Base-by-base conservation (phyloP, 306 rosid species). In the Neltuma alba region DNA sequence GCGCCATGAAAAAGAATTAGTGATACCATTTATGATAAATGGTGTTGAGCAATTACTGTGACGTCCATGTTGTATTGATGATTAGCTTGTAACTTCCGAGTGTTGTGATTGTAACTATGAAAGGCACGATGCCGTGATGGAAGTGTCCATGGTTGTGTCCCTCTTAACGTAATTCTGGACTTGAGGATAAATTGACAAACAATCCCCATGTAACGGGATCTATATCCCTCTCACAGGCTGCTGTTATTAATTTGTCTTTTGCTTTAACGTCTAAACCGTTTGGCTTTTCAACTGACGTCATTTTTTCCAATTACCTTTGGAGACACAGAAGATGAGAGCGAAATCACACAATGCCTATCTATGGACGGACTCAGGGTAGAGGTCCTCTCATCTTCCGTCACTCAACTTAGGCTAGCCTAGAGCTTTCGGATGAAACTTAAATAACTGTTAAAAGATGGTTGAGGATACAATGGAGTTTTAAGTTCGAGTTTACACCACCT, bases 71-170 rank as follows among this genome's bases (percentile, higher is more conserved):
- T 28, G n/a, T 69, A 21, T 48, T 45, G 31, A n/a, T 27, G 63
- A 33, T 28, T 54, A 82, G 50, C 64, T 27, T 27, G 69, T 41
- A 38, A 73, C 50, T 40, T 44, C 0, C 3, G 58, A 38, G 42
- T 28, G 54, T 54, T 41, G 15, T 61, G 44, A 30, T 42, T 75
- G 70, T 75, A 60, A 41, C 28, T 60, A 11, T 72, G 63, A 42
- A 25, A 77, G 45, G 54, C 33, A 41, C 15, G 9, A 76, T 50
- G 64, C 41, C 54, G 36, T 42, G 33, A 45, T 25, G 76, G 33
- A 55, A 44, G 21, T 34, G 14, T 72, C 21, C 14, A 44, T 14
- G 40, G 27, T 37, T 15, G 30, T 34, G 12, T 14, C 36, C 36
- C 15, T 63, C 36, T 71, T 41, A 31, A 27, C 27, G 50, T 45